phyloP scores from a whole-genome alignment of 73 alveolate genomes.

The Blepharisma japonicum region DNA sequence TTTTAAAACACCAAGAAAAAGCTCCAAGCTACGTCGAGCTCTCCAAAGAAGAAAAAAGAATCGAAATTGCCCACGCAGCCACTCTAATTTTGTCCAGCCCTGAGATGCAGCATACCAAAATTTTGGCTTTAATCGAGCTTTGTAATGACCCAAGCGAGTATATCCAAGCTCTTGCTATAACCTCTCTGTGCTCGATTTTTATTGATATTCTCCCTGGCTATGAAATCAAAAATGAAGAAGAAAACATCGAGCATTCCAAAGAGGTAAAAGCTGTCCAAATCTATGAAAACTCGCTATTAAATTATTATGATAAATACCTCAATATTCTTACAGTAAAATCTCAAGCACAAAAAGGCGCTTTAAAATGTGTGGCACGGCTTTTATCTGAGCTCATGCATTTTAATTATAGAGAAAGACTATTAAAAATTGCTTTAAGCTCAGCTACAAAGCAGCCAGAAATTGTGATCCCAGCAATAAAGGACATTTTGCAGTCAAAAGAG shows the following conservation, averaged over 20 bases:
- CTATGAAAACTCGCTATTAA: neutral
- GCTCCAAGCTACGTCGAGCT: neutral
- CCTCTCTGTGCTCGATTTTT: conserved; percentile 14
- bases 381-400: neutral
- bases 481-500: neutral
- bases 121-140: neutral
- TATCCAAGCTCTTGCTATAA: conserved; percentile 12
- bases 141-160: neutral
- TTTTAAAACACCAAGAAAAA: conserved; percentile 10
- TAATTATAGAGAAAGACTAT: conserved; percentile 1
- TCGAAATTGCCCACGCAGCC: conserved; percentile 13
- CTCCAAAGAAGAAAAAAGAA: conserved; percentile 4
- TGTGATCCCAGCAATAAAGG: neutral
- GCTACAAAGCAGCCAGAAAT: neutral
- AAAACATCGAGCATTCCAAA: neutral
- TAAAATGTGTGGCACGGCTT: conserved; percentile 4
- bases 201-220: conserved; percentile 24
- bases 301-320: neutral
- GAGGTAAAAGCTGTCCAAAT: conserved; percentile 8
- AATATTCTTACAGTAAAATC: neutral
- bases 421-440: neutral
- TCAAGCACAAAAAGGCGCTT: neutral
- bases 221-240: conserved; percentile 8
- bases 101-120: conserved; percentile 11
- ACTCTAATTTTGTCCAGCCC: conserved; percentile 2